Base-by-base conservation (phyloP, 306 rosid species). In the Cucurbita pepo region DNA sequence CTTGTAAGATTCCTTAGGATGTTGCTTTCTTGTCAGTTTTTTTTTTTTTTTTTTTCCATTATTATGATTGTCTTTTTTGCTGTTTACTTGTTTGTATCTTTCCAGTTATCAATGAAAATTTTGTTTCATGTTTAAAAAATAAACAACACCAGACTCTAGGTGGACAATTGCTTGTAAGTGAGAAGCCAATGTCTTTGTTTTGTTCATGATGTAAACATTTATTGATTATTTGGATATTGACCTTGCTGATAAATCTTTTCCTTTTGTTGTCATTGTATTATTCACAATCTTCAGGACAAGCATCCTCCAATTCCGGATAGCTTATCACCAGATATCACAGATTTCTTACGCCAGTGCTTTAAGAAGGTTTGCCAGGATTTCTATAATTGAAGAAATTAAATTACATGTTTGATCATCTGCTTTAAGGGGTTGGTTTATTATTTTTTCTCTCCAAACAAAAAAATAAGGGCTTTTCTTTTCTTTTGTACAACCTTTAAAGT, bases 261-360 rank as follows among this genome's bases (percentile, higher is more conserved):
- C 21, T 44, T 61, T 38, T 56, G 38, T 56, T 56, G 54, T 37
- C 71, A 53, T 14, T 75, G 47, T 18, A 73, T 79, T 67, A 67
- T 73, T 50, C 56, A 51, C 79, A 81, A 71, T 78, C 56, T 84
- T 75, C 90, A 94, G 99, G 99, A 94, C 62, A 90, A 91, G 71
- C 95, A 82, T 76, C 97, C 99, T 78, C 99, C 99, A 63, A 91
- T 94, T 77, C 99, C 99, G 25, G 97, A 94, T 81, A 84, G 96
- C 84, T 84, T 94, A 59, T 87, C 97, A 73, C 88, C 88, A 58
- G 95, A 94, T 81, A 89, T 94, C 77, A 91, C 99, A 54, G 99
- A 94, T 88, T 95, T 95, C 85, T 81, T 95, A 77, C 88, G 89
- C 72, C 99, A 95, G 78, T 95, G 99, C 86, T 94, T 94, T 84